Evolutionary conservation across 2,329 filamentous ascomycete species (phyloP).

Genomic region (Colletotrichum australisinense): DNA sequence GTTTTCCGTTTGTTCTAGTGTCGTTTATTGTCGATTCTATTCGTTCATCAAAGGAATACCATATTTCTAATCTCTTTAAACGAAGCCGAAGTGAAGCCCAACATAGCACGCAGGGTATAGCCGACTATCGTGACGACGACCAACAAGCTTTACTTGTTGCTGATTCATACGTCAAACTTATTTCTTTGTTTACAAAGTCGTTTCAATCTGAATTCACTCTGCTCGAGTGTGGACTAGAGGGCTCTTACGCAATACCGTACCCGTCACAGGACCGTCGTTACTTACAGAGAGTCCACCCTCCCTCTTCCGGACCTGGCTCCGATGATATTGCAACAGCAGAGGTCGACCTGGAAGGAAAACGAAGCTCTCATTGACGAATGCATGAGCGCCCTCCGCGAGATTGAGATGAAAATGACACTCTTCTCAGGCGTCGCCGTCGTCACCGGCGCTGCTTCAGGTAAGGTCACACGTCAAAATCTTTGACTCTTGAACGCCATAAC

Average conservation of each 20-base stretch:
- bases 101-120: neutral
- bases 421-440: constrained; percentile 46
- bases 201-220: neutral
- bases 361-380: constrained; percentile 12
- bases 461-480: neutral
- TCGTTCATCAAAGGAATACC: neutral
- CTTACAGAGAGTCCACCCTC: neutral
- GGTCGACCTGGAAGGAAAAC: neutral
- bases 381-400: neutral
- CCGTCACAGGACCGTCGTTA: constrained; percentile 14
- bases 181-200: neutral
- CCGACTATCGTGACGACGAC: neutral
- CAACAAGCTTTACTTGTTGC: neutral
- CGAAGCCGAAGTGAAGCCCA: no score
- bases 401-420: constrained; percentile 37
- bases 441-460: constrained; percentile 47
- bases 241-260: neutral
- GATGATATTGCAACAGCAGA: neutral
- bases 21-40: neutral
- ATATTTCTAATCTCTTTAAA: no score
- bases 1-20: neutral
- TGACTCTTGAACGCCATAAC: neutral
- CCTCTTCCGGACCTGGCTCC: neutral
- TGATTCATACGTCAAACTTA: neutral
- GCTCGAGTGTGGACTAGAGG: neutral